Conservation (phyloP, 2,329 filamentous ascomycete genomes). For the Talaromyces sp. region DNA sequence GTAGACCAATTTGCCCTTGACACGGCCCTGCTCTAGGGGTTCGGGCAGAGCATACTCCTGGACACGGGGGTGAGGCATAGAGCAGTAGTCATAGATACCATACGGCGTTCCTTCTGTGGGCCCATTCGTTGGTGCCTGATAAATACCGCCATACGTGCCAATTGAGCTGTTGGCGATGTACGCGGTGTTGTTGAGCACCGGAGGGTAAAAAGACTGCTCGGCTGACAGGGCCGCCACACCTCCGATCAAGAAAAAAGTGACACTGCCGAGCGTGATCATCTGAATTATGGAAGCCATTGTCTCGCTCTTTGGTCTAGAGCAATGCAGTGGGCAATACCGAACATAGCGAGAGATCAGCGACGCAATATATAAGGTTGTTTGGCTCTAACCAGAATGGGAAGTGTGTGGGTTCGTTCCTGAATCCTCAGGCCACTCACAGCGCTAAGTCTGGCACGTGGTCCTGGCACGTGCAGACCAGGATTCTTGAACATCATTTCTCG, state of each 20-base stretch:
- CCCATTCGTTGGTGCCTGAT: constrained; percentile 23
- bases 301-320: not conserved
- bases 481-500: not conserved
- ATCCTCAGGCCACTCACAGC: not conserved
- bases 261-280: not conserved
- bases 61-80: constrained; percentile 35
- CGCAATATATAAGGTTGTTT: not conserved
- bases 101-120: constrained; percentile 17
- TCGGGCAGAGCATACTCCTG: constrained; percentile 28
- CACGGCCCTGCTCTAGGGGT: constrained; percentile 22
- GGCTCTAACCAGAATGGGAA: not conserved
- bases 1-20: constrained; percentile 30
- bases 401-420: not conserved
- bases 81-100: constrained; percentile 37
- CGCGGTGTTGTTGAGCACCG: constrained; percentile 30
- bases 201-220: constrained; percentile 30
- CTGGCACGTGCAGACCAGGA: not conserved
- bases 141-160: constrained; percentile 35
- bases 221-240: constrained; percentile 10
- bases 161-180: constrained; percentile 33
- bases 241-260: not conserved
- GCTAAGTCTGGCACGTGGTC: not conserved
- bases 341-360: not conserved
- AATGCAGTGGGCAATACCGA: not conserved
- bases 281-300: not conserved